Base-by-base conservation (phyloP, 495 filamentous ascomycete genomes). In the Glonium stellatum region DNA sequence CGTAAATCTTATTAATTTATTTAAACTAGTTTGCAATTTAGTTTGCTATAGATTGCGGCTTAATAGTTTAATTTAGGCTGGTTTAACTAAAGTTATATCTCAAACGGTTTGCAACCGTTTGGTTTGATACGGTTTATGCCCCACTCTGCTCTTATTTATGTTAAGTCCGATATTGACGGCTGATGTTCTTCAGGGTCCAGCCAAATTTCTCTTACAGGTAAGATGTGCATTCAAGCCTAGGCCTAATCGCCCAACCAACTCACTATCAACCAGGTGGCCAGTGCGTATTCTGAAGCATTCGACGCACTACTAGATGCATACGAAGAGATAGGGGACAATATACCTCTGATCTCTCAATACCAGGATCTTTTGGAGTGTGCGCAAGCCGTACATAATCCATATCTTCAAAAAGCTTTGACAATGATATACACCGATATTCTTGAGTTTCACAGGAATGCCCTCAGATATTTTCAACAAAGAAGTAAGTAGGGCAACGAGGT, bases 391-490 rank as follows among this genome's bases (percentile, higher is more conserved):
- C 22, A 67, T 2, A 64, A 61, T 44, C 59, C 64, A 8, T 37
- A 66, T 5, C 73, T 77, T 63, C 57, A 49, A 19, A 60, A 61
- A 5, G 66, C 67, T 44, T 63, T 79, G 9, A 64, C 60, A 1
- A 58, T 72, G 36, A 69, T 80, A 34, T 81, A 76, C 59, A 62
- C 70, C 15, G 78, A 80, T 62, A 70, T 81, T 25, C 62, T 79
- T 6, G 63, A 72, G 5, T 80, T 81, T 52, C 75, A 80, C 42
- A 57, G 42, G 35, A 60, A 61, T 23, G 68, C 72, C 3, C 42
- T 79, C 12, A 66, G 71, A 39, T 69, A 74, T 44, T 77, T 70
- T 35, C 46, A 34, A n/a, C 39, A 57, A 44, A 55, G 54, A 65
- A 31, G 58, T 65, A 31, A 22, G 53, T 23, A 13, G 27, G 0